These are phyloP conservation scores for Tolypocladium guangdongense DNA, from an alignment of 2,329 filamentous ascomycete species.

Conservation along the genomic window DNA sequence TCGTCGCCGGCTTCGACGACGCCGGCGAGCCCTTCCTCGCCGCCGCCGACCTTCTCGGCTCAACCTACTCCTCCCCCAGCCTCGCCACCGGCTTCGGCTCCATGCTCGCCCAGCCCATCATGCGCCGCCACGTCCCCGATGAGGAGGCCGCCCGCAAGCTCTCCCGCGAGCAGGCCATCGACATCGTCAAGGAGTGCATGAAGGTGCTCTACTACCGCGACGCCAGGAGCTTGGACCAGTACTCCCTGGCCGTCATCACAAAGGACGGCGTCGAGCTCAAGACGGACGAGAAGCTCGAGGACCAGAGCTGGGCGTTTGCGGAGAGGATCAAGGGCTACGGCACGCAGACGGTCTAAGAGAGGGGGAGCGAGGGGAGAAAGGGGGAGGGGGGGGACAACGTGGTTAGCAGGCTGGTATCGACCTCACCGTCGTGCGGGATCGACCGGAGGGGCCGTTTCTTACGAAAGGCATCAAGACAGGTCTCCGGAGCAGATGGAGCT, in stretches of 20 bases:
- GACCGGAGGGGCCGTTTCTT: background rate
- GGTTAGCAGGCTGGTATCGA: background rate
- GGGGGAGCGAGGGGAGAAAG: background rate
- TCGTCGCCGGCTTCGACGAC: conserved; percentile 81
- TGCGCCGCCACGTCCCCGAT: conserved; percentile 74
- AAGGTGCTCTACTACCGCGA: conserved; percentile 98
- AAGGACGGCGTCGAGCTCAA: conserved; percentile 80
- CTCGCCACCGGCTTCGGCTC: conserved; percentile 90
- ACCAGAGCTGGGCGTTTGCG: conserved; percentile 97
- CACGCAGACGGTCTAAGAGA: conserved; percentile 55
- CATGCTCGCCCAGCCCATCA: conserved; percentile 84
- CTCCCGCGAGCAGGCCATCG: conserved; percentile 66
- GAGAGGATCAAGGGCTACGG: conserved; percentile 92
- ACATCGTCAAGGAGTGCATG: conserved; percentile 84
- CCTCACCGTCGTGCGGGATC: background rate
- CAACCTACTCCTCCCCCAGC: conserved; percentile 78
- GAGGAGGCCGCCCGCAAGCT: conserved; percentile 66
- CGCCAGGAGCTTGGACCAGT: conserved; percentile 81
- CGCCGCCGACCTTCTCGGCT: conserved; percentile 83
- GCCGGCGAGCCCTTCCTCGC: conserved; percentile 78
- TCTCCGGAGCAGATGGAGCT: background rate
- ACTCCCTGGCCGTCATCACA: conserved; percentile 83
- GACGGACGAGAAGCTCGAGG: conserved; percentile 79
- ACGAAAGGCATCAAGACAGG: background rate
- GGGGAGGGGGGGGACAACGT: background rate